Base-by-base conservation (phyloP, 2,329 filamentous ascomycete genomes). In the Fusarium pseudocircinatum region DNA sequence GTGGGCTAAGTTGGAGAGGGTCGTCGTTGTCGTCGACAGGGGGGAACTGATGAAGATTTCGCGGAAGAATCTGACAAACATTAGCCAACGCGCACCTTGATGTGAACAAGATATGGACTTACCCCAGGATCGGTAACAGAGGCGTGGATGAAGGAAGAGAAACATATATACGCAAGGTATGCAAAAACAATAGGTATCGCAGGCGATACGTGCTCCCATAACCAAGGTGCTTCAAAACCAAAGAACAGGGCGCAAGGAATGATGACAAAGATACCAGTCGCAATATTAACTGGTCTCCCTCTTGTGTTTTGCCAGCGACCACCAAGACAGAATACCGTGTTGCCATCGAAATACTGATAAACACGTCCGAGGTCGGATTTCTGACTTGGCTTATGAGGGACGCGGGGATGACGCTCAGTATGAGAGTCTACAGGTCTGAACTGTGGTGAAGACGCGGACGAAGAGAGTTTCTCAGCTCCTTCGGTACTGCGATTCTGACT, bases 111-210 rank as follows among this genome's bases (percentile, higher is more conserved):
- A 46, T 13, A 37, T 6, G 28, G 37, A 89, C 94, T 87, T 88
- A 97, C 95, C 64, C 96, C 96, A 36, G 96, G 96, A 83, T 99
- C 96, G 49, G 96, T 93, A 60, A 93, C 88, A 6, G 96, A 98
- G 8, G 96, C 96, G 83, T 98, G 96, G 62, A 98, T 79, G 79
- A 98, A 99, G 7, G 96, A 98, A 30, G 95, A 97, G 53, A 98
- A 86, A 82, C 94, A 97, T 34, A 99, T 87, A 81, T 93, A 95
- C 78, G 94, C 94, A n/a, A 98, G 79, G 80, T 99, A 99, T 60
- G 91, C 95, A 84, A 97, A 98, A 47, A 94, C 83, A 76, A 98
- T 90, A 59, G 96, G 96, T 77, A 98, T 90, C 60, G 94, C 95
- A 37, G 95, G 95, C 42, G 94, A 97, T 73, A 97, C 88, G 77